Conservation (phyloP, 2,329 filamentous ascomycete species). For the Chaetomium sp. region DNA sequence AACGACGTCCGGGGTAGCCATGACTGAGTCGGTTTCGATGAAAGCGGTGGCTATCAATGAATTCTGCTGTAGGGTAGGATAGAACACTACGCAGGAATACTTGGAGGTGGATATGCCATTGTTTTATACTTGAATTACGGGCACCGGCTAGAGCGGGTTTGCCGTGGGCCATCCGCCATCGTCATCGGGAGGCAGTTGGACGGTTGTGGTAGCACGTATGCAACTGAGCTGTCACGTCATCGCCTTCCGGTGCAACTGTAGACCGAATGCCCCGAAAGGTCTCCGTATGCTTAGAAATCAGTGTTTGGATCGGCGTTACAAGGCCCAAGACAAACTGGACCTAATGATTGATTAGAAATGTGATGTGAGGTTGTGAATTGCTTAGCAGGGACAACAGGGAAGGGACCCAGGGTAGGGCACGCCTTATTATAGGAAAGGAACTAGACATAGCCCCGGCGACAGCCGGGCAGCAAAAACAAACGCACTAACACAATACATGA, state of each 20-base stretch:
- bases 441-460: background rate
- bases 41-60: background rate
- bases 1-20: slow-evolving; percentile 26
- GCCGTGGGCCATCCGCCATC: background rate
- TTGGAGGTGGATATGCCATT: background rate
- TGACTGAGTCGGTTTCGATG: slow-evolving; percentile 19
- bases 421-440: background rate
- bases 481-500: background rate
- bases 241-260: slow-evolving; percentile 6
- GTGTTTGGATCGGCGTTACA: slow-evolving; percentile 3
- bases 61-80: background rate
- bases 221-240: slow-evolving; percentile 16
- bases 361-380: background rate
- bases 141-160: background rate
- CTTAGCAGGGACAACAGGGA: background rate
- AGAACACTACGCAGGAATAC: background rate
- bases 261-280: background rate
- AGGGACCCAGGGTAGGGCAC: background rate
- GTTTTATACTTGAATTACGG: background rate
- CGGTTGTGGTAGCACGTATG: background rate
- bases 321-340: background rate
- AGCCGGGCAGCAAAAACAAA: background rate
- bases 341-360: slow-evolving; percentile 9
- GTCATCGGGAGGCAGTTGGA: background rate
- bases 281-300: slow-evolving; percentile 17